Base-by-base conservation (phyloP, 345 rosid species). In the Pugionium cornutum region DNA sequence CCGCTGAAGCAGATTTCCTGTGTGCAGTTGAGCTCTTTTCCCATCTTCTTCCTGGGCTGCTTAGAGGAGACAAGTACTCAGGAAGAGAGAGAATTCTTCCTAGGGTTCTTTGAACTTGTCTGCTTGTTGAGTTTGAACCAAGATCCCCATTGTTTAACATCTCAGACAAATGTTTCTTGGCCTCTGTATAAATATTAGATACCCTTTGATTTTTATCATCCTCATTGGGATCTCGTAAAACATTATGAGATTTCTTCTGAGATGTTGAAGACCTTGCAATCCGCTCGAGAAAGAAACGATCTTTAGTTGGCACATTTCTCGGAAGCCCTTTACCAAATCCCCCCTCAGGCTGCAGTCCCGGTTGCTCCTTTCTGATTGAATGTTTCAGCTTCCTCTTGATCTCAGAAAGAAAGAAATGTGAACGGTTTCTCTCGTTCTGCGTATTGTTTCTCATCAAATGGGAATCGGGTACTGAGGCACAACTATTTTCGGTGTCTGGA, bases 101-200 rank as follows among this genome's bases (percentile, higher is more conserved):
- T 1, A 95, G 81, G 45, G 94, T 75, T 82, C 69, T 87, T 1
- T 88, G 85, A 41, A 58, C 62, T 34, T 72, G 82, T 54, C 78
- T 65, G 43, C 70, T 75, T 43, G 94, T 83, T 76, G 74, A 66
- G 63, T 69, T 78, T 4, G 53, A 70, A 73, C 64, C 76, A 54
- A 71, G 79, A 44, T 76, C 81, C 53, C 84, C 91, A 67, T 57
- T 79, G 64, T 77, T 80, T 67, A 95, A 79, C 89, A 87, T 83
- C 70, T 87, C 97, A 26, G 90, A 84, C 10, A 95, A 84, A 82
- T 89, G 99, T 71, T 86, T 95, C 83, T 79, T 95, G 77, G 99
- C 99, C 79, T 89, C 97, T 46, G 79, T 44, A 51, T 95, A 91
- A 72, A 95, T 85, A 80, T 78, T 80, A 18, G 97, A 79, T 54